phyloP scores from a whole-genome alignment of 345 rosid species.

The Moricandia arvensis region DNA sequence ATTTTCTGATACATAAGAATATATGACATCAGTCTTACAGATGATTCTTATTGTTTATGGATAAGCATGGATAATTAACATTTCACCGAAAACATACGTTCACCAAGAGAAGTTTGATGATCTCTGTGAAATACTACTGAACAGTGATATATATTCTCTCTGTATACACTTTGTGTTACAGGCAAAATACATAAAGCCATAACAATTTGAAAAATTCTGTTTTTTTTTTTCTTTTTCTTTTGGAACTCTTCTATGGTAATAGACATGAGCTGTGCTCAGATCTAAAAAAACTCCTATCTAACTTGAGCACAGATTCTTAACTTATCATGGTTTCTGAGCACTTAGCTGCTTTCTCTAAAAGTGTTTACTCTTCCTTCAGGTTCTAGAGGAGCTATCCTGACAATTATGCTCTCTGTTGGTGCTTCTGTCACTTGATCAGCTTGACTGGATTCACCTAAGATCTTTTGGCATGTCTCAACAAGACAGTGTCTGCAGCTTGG shows the following conservation, averaged over 20 bases:
- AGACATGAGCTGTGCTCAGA: constrained; percentile 15
- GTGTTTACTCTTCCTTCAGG: constrained; percentile 1
- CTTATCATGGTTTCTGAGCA: neutral
- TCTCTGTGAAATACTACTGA: constrained; percentile 4
- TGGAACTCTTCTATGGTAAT: neutral
- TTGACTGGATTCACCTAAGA: neutral
- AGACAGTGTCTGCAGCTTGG: neutral
- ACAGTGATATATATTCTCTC: neutral
- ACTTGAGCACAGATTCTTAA: neutral
- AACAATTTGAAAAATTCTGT: neutral
- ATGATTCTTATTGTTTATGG: neutral
- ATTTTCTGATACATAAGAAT: neutral
- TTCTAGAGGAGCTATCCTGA: neutral
- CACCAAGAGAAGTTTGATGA: constrained; percentile 20
- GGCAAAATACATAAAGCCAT: neutral
- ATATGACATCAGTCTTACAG: constrained; percentile 1
- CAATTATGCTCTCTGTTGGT: neutral
- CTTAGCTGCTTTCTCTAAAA: neutral
- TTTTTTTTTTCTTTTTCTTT: neutral
- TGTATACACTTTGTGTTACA: constrained; percentile 22
- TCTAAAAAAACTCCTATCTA: constrained; percentile 2
- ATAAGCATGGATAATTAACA: constrained; percentile 13
- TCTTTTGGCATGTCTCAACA: neutral
- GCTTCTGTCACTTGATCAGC: neutral
- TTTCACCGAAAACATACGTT: neutral